These are phyloP conservation scores for Ganoderma lucidum DNA, from an alignment of 1,284 basidiomycete genomes.

Conservation along the genomic window DNA sequence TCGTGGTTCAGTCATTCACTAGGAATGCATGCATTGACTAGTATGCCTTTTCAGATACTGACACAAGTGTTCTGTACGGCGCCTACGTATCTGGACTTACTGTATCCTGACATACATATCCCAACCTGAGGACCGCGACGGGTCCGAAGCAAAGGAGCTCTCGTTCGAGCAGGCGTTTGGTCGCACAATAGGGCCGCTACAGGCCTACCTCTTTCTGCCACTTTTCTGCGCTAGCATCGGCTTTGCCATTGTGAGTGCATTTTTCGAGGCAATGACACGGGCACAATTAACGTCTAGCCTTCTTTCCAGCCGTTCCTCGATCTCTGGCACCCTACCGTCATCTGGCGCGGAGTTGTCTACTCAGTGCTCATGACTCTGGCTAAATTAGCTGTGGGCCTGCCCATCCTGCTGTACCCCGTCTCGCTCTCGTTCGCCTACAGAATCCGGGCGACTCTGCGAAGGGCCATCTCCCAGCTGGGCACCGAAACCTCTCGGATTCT, in stretches of 20 bases:
- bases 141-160: slow-evolving; percentile 8
- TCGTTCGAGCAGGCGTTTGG: slow-evolving; percentile 42
- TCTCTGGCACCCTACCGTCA: slow-evolving; percentile 51
- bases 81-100: slow-evolving; percentile 41
- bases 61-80: slow-evolving; percentile 41
- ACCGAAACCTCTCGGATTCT: not conserved
- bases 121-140: slow-evolving; percentile 10
- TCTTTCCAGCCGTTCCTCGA: slow-evolving; percentile 50
- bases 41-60: slow-evolving; percentile 30
- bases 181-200: slow-evolving; percentile 43
- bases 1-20: not conserved
- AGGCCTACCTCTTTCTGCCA: slow-evolving; percentile 52
- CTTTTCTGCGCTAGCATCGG: slow-evolving; percentile 66
- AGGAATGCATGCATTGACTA: not conserved
- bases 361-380: slow-evolving; percentile 56
- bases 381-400: slow-evolving; percentile 46
- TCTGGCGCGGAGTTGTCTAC: slow-evolving; percentile 61
- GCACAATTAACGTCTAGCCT: not conserved
- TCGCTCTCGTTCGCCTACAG: not conserved
- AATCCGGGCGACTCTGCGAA: not conserved
- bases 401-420: slow-evolving; percentile 31
- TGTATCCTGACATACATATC: slow-evolving; percentile 35
- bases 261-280: not conserved
- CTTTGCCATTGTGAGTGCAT: slow-evolving; percentile 49
- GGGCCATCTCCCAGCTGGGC: not conserved